Base-by-base conservation (phyloP, 2,329 filamentous ascomycete genomes). In the Aureobasidium sp. region DNA sequence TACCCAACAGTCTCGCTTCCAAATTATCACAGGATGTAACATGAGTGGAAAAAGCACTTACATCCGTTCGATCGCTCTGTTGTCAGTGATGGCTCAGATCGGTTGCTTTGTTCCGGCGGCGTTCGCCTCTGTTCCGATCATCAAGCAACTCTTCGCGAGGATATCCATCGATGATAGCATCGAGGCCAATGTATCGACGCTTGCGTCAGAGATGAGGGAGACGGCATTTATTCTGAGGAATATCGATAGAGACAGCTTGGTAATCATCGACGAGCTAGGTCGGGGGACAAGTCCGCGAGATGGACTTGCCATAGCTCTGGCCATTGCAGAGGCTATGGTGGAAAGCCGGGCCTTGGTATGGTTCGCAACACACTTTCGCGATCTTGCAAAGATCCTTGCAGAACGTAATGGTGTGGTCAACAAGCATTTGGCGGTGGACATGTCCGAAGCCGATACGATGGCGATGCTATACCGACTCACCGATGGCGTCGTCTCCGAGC, bases 31-130 rank as follows among this genome's bases (percentile, higher is more conserved):
- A 0, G 93, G 94, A 3, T 95, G 90, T 72, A 99, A 99, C 68
- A 99, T 99, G 94, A 96, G 91, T 68, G 94, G 92, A 0, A 99
- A 97, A 73, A 96, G 89, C 66, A 99, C 92, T 0, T 97, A 97
- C 70, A 96, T 97, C 65, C 85, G 91, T 54, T 87, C 89, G 1
- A 80, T 96, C 27, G 90, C 93, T 0, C 77, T 99, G 35, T 84
- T 95, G 70, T 85, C 89, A 48, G 85, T 99, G 62, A 97, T 99
- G 91, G 91, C 91, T 0, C 94, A 99, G 69, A 86, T 97, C 57
- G 93, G 92, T 3, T 89, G 85, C 68, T 97, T 95, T 71, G 88
- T 97, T 1, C 94, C 94, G 0, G 93, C 91, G 0, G 80, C 86
- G 33, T 94, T 90, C 69, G 94, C 91, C 0, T 85, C 86, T 0